Percentiles rank a stretch among this genome's conserved stretches.
Evolutionary conservation across 495 filamentous ascomycete species (phyloP).

Genomic region (Xylaria scruposa): DNA sequence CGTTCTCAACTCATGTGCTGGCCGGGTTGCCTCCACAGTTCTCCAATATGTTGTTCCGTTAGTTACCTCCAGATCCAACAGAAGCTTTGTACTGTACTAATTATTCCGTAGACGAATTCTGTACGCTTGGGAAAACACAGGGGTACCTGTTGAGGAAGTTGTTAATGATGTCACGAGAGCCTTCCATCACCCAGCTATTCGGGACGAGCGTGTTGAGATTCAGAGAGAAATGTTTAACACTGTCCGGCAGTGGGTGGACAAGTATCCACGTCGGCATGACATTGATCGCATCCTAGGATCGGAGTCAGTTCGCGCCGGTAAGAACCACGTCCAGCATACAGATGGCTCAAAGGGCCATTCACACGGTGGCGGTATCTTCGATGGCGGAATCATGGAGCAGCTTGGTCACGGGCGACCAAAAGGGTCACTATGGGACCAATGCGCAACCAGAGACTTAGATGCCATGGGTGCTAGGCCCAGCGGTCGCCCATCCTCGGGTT

Average conservation of each 20-base stretch:
- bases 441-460: slow-evolving; percentile 50
- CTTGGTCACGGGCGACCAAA: slow-evolving; percentile 58
- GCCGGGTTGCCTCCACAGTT: slow-evolving; percentile 77
- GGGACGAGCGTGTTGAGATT: slow-evolving; percentile 73
- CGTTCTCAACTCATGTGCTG: slow-evolving; percentile 85
- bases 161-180: slow-evolving; percentile 75
- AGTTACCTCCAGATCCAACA: slow-evolving; percentile 29
- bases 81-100: not conserved
- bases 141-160: slow-evolving; percentile 78
- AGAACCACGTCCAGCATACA: slow-evolving; percentile 67
- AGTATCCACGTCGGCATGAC: slow-evolving; percentile 65
- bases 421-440: slow-evolving; percentile 59
- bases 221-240: slow-evolving; percentile 86
- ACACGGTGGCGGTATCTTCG: slow-evolving; percentile 51
- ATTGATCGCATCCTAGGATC: slow-evolving; percentile 76
- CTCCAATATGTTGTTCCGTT: slow-evolving; percentile 82
- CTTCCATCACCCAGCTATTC: slow-evolving; percentile 88
- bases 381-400: slow-evolving; percentile 44
- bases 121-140: slow-evolving; percentile 88
- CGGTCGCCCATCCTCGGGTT: slow-evolving; percentile 30
- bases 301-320: slow-evolving; percentile 78
- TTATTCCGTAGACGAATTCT: slow-evolving; percentile 65
- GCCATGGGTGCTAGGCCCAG: slow-evolving; percentile 39
- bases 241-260: slow-evolving; percentile 77
- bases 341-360: slow-evolving; percentile 34